Base-by-base conservation (phyloP, 192 early-diverging fungal species). In the Spizellomyces punctatus region DNA sequence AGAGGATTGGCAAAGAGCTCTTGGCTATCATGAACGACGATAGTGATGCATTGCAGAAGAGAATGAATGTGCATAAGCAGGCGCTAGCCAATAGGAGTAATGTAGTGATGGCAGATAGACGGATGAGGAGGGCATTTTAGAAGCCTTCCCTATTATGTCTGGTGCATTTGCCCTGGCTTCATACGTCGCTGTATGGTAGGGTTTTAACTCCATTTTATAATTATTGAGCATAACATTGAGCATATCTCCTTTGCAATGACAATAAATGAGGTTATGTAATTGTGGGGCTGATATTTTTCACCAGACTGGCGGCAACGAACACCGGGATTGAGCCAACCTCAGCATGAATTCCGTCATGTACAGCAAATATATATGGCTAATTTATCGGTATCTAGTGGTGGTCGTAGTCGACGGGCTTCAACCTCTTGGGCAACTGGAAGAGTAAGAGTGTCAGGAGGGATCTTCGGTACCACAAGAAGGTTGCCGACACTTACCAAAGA, bases 41-140 rank as follows among this genome's bases (percentile, higher is more conserved):
- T 47, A 89, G 86, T 64, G 69, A 79, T 10, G 89, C 89, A 6
- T 67, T 97, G 62, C 76, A 86, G 64, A 93, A 92, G 82, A 92
- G 92, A 72, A 77, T 85, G 42, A 81, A 86, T 61, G 56, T 93
- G 54, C 94, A 97, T 74, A 95, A 94, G 77, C 67, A 79, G 59
- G 94, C 93, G 6, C 72, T 97, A 70, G 85, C 86, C 17, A 96
- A 95, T 82, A 83, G 95, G 36, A 83, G 81, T 63, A 82, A 82
- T 63, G 59, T 83, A 12, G 43, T 79, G 10, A 65, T 83, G 74
- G 48, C 59, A 45, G 81, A 82, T 47, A 56, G 78, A 21, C 63
- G 66, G 65, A 65, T 76, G 19, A 55, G 70, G 43, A 69, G 66
- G 46, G 27, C 27, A 36, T 36, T 36, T 36, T 36, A 55, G 54